These are phyloP conservation scores for Santalum album DNA, from an alignment of 164 flowering plant species.

Conservation along the genomic window DNA sequence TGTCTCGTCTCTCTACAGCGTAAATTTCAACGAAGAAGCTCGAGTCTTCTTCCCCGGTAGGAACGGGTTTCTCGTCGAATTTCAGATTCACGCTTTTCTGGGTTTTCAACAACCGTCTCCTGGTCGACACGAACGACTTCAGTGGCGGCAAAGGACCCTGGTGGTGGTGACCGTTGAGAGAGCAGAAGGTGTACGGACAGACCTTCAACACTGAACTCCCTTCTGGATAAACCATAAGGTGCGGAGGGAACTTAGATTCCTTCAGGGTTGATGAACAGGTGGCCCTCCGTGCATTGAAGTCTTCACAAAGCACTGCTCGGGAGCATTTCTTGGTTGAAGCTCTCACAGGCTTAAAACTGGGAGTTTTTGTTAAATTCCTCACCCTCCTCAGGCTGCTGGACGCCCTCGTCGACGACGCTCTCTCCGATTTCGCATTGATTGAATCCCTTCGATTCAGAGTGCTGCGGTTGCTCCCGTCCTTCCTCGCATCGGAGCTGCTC, in stretches of 20 bases:
- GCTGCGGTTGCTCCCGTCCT: conserved; percentile 22
- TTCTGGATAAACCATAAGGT: conserved; percentile 33
- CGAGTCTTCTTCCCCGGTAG: conserved; percentile 12
- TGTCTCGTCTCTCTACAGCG: conserved; percentile 14
- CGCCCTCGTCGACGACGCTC: conserved; percentile 12
- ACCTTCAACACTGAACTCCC: conserved; percentile 55
- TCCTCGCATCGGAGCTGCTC: conserved; percentile 41
- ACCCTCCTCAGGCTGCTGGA: conserved; percentile 34
- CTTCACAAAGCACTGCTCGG: conserved; percentile 25
- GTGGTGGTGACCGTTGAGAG: conserved; percentile 58
- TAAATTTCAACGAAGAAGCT: conserved; percentile 37
- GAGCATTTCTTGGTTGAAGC: conserved; percentile 25
- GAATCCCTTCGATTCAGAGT: conserved; percentile 11
- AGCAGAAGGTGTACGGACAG: conserved; percentile 61
- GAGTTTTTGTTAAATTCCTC: conserved; percentile 38
- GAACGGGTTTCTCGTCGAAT: no score
- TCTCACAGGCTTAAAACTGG: conserved; percentile 41
- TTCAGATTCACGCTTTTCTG: conserved; percentile 27
- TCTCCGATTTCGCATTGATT: conserved; percentile 10
- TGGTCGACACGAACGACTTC: conserved; percentile 42
- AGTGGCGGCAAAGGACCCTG: conserved; percentile 44
- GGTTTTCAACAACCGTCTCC: conserved; percentile 33
- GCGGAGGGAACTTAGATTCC: conserved; percentile 50
- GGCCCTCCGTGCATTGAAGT: conserved; percentile 25
- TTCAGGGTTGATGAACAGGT: conserved; percentile 67